Evolutionary conservation across 1,284 basidiomycete genomes (phyloP), one percentile per base, ranked within the genome.

Genomic region (Pholiota adiposa): DNA sequence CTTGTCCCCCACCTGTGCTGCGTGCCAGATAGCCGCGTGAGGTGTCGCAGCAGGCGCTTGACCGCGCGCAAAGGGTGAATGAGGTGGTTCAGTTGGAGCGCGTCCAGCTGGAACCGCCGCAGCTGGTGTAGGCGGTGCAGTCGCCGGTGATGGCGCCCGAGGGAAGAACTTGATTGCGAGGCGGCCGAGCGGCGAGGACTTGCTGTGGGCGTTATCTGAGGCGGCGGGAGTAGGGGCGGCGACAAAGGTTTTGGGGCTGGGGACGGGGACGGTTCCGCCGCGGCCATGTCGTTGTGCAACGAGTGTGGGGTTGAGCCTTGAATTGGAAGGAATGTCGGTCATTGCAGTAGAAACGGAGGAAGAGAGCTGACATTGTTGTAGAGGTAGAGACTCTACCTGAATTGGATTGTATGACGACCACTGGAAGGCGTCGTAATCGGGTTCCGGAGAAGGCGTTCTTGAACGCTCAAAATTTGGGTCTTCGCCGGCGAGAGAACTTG

Each of bases 131-230:
- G 69, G 19, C 70, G 74, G 57, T 65, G 70, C 21, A 75, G 71
- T 52, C 69, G 71, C 34, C 64, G 73, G 69, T 69, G 77, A 69
- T 62, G 74, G 65, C 63, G 82, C 62, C 72, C 83, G 69, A 75
- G 81, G 74, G 78, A 84, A 75, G 76, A 82, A 73, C 70, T 80
- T 72, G 73, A 78, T 67, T 48, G 77, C 75, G 73, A 79, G 75
- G 64, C 77, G 68, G 59, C 69, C 66, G 62, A 73, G 59, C 54
- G 74, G 63, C 63, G 73, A 76, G 64, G 70, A 62, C 63, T 73
- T 75, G 59, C 63, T 66, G 61, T 68, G 66, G 40, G 62, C 51
- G 55, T 70, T 59, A 63, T 68, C 69, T 51, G 58, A 50, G 60
- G 54, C 25, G 53, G 59, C 48, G 56, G 54, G 41, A 23, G 44